These are phyloP conservation scores for Micractinium conductrix DNA, from an alignment of 139 green algal genomes.

Conservation along the genomic window DNA sequence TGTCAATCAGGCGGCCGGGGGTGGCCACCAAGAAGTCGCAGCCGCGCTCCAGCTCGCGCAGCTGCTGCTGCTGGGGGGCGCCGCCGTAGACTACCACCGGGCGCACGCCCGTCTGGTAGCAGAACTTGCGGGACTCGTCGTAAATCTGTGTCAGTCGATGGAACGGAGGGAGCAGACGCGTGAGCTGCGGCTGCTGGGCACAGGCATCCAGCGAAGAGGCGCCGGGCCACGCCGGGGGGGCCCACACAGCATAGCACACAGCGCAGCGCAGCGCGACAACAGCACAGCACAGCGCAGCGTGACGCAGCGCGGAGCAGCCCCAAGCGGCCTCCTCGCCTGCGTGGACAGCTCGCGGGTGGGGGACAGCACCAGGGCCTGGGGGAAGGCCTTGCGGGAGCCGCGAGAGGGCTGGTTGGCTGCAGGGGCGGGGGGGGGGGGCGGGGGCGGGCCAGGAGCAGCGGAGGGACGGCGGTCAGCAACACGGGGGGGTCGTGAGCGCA, in stretches of 20 bases:
- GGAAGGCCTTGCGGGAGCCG: conserved; percentile 86
- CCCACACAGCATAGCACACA: too few species aligned
- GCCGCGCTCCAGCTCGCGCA: conserved; percentile 92
- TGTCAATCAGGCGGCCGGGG: conserved; percentile 90
- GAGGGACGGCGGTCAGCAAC: not conserved
- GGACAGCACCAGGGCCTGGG: conserved; percentile 89
- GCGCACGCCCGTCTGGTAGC: conserved; percentile 88
- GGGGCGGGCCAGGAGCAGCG: not conserved
- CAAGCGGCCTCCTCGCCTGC: too few species aligned
- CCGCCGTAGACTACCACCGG: conserved; percentile 97
- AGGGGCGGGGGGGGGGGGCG: not conserved
- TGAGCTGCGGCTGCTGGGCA: too few species aligned
- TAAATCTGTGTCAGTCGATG: conserved; percentile 70
- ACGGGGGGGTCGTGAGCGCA: not conserved
- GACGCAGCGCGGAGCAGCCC: too few species aligned
- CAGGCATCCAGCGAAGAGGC: too few species aligned
- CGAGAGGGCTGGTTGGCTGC: conserved; percentile 63
- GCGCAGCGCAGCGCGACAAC: too few species aligned
- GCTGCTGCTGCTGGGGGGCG: conserved; percentile 91
- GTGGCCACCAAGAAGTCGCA: conserved; percentile 98
- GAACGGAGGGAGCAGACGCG: not conserved
- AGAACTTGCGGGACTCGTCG: conserved; percentile 96
- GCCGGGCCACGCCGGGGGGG: too few species aligned
- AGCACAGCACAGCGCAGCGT: not conserved
- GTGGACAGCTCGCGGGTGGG: conserved; percentile 94